Evolutionary conservation across 768 basidiomycete genomes (phyloP).

Genomic region (Kwoniella heveanensis): DNA sequence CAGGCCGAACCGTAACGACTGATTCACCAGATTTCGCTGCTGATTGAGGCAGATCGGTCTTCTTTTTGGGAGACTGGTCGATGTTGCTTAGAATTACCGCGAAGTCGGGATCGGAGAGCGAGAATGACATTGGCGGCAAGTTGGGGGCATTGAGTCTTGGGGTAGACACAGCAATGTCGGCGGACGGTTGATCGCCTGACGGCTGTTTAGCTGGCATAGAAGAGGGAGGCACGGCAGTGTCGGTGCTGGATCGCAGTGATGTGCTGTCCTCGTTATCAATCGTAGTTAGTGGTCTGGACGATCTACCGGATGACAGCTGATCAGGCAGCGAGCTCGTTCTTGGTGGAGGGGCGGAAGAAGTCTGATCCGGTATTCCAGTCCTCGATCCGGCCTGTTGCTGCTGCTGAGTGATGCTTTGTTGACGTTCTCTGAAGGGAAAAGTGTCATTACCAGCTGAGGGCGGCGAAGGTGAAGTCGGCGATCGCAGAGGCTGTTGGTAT

Average conservation of each 20-base stretch:
- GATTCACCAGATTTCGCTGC: conserved; percentile 11
- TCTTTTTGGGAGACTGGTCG: conserved; percentile 36
- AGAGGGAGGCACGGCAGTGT: conserved; percentile 5
- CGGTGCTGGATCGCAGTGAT: background rate
- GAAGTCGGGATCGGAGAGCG: conserved; percentile 80
- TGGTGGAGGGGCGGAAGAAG: conserved; percentile 34
- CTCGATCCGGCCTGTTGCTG: conserved; percentile 7
- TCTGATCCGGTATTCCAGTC: conserved; percentile 6
- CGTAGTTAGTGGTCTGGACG: conserved; percentile 8
- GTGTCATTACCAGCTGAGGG: conserved; percentile 11
- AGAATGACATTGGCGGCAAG: conserved; percentile 87
- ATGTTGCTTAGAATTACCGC: conserved; percentile 52
- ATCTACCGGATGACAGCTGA: conserved; percentile 10
- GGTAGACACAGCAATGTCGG: conserved; percentile 20
- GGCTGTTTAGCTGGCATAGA: conserved; percentile 21
- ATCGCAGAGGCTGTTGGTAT: conserved; percentile 8
- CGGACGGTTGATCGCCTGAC: conserved; percentile 15
- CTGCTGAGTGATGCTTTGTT: conserved; percentile 7
- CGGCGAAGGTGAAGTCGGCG: conserved; percentile 41
- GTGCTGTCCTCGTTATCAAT: conserved; percentile 13
- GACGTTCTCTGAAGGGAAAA: conserved; percentile 38
- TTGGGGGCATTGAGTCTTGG: conserved; percentile 74
- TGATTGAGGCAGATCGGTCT: background rate
- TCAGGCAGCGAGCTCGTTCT: conserved; percentile 47
- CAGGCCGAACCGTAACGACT: conserved; percentile 9